Evolutionary conservation across 176 grass and related monocot species (phyloP).

Genomic region (Rhipidocladum racemiflorum): DNA sequence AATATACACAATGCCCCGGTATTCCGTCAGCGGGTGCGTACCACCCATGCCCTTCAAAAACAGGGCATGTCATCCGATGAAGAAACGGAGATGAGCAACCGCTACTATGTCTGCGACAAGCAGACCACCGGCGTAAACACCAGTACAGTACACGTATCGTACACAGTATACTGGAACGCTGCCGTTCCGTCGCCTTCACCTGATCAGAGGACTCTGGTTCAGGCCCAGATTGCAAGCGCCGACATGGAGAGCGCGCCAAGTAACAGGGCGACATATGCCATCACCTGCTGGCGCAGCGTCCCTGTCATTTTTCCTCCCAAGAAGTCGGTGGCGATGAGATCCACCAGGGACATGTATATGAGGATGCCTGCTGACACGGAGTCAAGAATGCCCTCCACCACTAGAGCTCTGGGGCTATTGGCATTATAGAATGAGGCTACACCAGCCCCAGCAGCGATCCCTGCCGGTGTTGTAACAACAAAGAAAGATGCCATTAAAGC

Average conservation of each 20-base stretch:
- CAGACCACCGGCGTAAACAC: neutral
- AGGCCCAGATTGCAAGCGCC: constrained; percentile 77
- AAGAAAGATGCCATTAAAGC: constrained; percentile 75
- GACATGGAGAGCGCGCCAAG: constrained; percentile 77
- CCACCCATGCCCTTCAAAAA: constrained; percentile 37
- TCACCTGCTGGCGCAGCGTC: constrained; percentile 42
- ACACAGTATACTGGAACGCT: neutral
- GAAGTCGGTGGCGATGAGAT: constrained; percentile 88
- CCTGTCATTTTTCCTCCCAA: constrained; percentile 51
- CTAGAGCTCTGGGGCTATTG: constrained; percentile 66
- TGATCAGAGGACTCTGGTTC: neutral
- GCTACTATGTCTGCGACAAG: neutral
- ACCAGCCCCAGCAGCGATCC: constrained; percentile 50
- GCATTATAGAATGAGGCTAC: constrained; percentile 71
- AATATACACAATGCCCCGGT: neutral
- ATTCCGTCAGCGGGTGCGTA: neutral
- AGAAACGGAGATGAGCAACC: neutral
- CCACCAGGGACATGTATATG: constrained; percentile 88
- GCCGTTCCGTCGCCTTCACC: neutral
- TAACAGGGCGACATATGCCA: constrained; percentile 52
- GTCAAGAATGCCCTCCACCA: constrained; percentile 75
- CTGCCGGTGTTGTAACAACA: constrained; percentile 72
- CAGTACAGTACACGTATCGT: constrained; percentile 2
- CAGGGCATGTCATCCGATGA: neutral
- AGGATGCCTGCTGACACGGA: constrained; percentile 83